Evolutionary conservation across 139 green algal genomes (phyloP), one percentile per base, ranked within the genome.

Genomic region (Pleodorina starrii): DNA sequence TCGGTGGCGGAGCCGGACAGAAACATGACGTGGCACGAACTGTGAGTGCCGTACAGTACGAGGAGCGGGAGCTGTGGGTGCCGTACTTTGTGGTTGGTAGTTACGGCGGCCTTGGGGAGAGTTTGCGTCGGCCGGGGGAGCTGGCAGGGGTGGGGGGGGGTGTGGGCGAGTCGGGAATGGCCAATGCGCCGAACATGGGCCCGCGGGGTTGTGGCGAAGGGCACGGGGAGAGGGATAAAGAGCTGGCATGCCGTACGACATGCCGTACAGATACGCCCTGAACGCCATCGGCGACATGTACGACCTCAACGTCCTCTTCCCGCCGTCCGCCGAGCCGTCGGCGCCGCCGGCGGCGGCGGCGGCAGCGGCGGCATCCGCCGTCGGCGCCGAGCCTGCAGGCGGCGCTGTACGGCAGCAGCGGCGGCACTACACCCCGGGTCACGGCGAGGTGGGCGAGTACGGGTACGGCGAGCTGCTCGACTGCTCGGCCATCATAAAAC

Each of bases 221-320:
- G 14, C 17, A 60, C 17, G 50, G 14, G 14, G 50, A 60, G 50
- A 60, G 50, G 50, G 17, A 17, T 14, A 60, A 17, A 60, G 29
- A 25, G 54, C 21, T 66, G 54, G 54, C 54, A 66, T 7, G 7
- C 29, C 54, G 54, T 66, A 66, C n/a, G n/a, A n/a, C n/a, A 66
- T 66, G 54, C 54, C 54, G 54, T 66, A 66, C 79, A 86, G 79
- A 48, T 93, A 91, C 81, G 21, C 88, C 60, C 86, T 90, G 25
- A 86, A 93, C 16, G 76, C 81, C 5, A 21, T 91, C n/a, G 90
- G 90, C 0, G 90, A 93, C 82, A 27, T 93, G 74, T 93, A 93
- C 75, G 90, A 93, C 10, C 82, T 93, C 44, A 91, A 88, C 12
- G 90, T 93, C 1, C 74, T 93, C 0, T 93, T 91, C 54, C 90